Conservation (phyloP, 768 basidiomycete species). For the Megacollybia marginata region DNA sequence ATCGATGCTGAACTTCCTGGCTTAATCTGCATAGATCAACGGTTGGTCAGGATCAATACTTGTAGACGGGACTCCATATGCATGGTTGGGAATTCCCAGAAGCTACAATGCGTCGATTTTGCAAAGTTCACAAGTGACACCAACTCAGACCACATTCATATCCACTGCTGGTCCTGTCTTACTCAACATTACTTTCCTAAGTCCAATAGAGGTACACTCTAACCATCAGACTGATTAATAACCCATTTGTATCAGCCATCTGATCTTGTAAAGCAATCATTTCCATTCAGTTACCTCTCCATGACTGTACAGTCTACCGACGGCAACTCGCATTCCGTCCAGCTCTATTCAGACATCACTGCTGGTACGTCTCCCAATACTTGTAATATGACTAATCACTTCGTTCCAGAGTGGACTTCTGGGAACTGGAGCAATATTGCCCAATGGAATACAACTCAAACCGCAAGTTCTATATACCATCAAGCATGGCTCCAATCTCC, state of each 20-base stretch:
- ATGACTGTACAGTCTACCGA: constrained; percentile 16
- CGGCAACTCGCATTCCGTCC: constrained; percentile 14
- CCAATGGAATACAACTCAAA: constrained; percentile 4
- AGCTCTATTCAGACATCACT: constrained; percentile 22
- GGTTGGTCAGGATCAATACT: not conserved
- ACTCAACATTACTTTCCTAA: constrained; percentile 6
- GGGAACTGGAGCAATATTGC: not conserved
- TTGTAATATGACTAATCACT: not conserved
- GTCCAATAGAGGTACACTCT: constrained; percentile 10
- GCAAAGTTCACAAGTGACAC: constrained; percentile 4
- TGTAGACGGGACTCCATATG: not conserved
- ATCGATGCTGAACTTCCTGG: not conserved
- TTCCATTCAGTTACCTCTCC: constrained; percentile 22
- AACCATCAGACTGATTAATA: not conserved
- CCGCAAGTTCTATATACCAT: constrained; percentile 4
- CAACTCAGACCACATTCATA: constrained; percentile 5
- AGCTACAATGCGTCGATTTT: not conserved
- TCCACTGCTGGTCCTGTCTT: not conserved
- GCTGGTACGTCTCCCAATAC: constrained; percentile 10
- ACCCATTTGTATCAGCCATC: not conserved
- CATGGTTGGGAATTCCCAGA: not conserved
- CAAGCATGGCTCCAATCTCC: constrained; percentile 1
- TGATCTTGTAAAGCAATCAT: constrained; percentile 5
- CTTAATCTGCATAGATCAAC: not conserved
- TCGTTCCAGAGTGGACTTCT: constrained; percentile 5